Base-by-base conservation (phyloP, 495 filamentous ascomycete genomes). In the Saxophila tyrrhenica region DNA sequence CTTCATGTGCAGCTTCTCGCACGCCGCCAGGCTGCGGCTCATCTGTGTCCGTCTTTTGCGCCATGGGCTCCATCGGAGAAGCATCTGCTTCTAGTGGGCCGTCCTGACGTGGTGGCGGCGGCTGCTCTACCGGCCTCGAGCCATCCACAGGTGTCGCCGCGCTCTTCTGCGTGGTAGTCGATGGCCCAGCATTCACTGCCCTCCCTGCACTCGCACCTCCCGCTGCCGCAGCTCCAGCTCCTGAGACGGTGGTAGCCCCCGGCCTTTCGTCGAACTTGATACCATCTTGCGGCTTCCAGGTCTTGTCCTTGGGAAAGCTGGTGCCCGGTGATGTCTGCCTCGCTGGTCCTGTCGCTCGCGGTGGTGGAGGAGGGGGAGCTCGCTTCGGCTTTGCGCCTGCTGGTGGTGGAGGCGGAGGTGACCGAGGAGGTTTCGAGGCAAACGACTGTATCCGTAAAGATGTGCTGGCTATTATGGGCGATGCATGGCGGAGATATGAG, bases 261-360 rank as follows among this genome's bases (percentile, higher is more conserved):
- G 50, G 48, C 13, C 7, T 13, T 13, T 41, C 58, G 0, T 20
- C 55, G 25, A 62, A 53, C 39, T 62, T 60, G 16, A 65, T 56
- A 1, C 25, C 52, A 53, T 58, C 60, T 41, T 50, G 15, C 19
- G 56, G 46, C 49, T 65, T 60, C 62, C 59, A 65, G 25, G 62
- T 65, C 44, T 60, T 44, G 32, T 62, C 59, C 25, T 59, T 50
- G 1, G 46, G 22, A 39, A 57, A 13, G 32, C 43, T 56, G 16
- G 57, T 60, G 25, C 54, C 55, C 3, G 58, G 58, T 21, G 58
- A 60, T 29, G 58, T 61, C 38, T 61, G 58, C 23, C 50, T 24
- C 21, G 51, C 50, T 13, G 11, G 24, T 35, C 25, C 38, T 7
- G 29, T 11, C n/a, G 55, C 20, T 22, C 21, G 5, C 3, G 46